Percentiles rank a stretch among this genome's conserved stretches.
Evolutionary conservation across 345 rosid species (phyloP).

Genomic region (Camelina neglecta): DNA sequence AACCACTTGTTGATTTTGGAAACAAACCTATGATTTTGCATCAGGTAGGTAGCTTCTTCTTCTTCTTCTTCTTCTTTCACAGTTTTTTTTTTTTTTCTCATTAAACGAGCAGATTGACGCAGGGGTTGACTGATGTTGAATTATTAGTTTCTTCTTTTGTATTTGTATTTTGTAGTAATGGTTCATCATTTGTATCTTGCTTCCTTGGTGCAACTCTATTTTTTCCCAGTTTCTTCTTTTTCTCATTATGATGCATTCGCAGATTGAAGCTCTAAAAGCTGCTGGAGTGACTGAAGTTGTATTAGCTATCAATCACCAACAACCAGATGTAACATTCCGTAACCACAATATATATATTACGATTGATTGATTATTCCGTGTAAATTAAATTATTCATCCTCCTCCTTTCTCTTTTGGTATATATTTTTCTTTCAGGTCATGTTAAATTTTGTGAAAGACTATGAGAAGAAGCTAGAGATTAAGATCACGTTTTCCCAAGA

Average conservation of each 20-base stretch:
- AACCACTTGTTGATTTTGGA: constrained; percentile 33
- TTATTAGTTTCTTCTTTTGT: too few species aligned
- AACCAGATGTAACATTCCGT: constrained; percentile 66
- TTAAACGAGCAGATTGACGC: too few species aligned
- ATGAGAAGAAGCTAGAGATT: constrained; percentile 80
- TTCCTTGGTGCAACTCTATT: neutral
- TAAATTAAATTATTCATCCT: neutral
- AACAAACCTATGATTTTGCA: constrained; percentile 39
- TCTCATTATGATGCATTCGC: constrained; percentile 1
- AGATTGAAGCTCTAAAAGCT: constrained; percentile 77
- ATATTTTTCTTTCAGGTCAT: constrained; percentile 42
- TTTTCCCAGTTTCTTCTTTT: neutral
- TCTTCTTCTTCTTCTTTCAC: neutral
- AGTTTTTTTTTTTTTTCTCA: too few species aligned
- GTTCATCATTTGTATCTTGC: neutral
- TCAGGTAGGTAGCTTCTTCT: constrained; percentile 48
- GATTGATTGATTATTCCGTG: constrained; percentile 19
- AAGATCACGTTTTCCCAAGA: constrained; percentile 90
- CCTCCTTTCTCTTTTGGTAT: neutral
- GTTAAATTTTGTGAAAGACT: constrained; percentile 85
- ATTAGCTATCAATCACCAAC: constrained; percentile 87
- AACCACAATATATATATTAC: too few species aligned
- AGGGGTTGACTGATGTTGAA: too few species aligned
- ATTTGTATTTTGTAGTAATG: too few species aligned
- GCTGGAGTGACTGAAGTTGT: constrained; percentile 88